These are phyloP conservation scores for Trichophyton mentagrophytes DNA, from an alignment of 2,329 filamentous ascomycete genomes.

Conservation along the genomic window DNA sequence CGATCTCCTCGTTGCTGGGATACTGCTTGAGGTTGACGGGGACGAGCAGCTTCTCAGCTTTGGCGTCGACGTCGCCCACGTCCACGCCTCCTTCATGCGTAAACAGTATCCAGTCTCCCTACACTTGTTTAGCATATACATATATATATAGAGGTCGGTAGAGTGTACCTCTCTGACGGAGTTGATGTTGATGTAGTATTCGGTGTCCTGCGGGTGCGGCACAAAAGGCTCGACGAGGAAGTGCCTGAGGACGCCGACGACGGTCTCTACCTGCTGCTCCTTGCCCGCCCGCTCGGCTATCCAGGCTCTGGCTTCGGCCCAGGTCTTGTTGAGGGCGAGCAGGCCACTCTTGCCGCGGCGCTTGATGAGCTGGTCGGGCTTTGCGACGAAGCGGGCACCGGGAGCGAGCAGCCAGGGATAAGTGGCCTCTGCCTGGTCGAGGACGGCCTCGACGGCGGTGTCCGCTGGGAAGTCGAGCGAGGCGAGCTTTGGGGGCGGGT, in stretches of 20 bases:
- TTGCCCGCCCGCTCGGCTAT: constrained; percentile 85
- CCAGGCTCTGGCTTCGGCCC: constrained; percentile 89
- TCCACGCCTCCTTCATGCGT: constrained; percentile 99
- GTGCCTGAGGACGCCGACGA: constrained; percentile 75
- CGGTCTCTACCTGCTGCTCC: constrained; percentile 82
- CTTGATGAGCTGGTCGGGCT: constrained; percentile 99
- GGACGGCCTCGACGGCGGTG: constrained; percentile 65
- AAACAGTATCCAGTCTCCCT: constrained; percentile 99
- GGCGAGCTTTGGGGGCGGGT: constrained; percentile 78
- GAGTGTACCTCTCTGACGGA: constrained; percentile 95
- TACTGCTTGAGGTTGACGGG: constrained; percentile 90
- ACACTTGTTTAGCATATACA: background rate
- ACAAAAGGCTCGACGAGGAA: constrained; percentile 99
- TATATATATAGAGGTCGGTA: constrained; percentile 6
- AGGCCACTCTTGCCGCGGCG: constrained; percentile 97
- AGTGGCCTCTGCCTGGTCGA: constrained; percentile 89
- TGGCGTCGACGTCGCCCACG: constrained; percentile 96
- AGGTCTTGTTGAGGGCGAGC: constrained; percentile 90
- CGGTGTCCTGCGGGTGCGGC: constrained; percentile 84
- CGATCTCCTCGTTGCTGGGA: constrained; percentile 92
- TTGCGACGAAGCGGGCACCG: constrained; percentile 88
- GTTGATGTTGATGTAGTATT: constrained; percentile 99
- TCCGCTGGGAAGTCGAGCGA: constrained; percentile 89
- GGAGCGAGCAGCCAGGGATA: constrained; percentile 86
- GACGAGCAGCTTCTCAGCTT: constrained; percentile 96